A percentile compares a stretch with the other conserved stretches of the same genome.
Evolutionary conservation across 768 basidiomycete species (phyloP).

Genomic region (Cyclocybe aegerita): DNA sequence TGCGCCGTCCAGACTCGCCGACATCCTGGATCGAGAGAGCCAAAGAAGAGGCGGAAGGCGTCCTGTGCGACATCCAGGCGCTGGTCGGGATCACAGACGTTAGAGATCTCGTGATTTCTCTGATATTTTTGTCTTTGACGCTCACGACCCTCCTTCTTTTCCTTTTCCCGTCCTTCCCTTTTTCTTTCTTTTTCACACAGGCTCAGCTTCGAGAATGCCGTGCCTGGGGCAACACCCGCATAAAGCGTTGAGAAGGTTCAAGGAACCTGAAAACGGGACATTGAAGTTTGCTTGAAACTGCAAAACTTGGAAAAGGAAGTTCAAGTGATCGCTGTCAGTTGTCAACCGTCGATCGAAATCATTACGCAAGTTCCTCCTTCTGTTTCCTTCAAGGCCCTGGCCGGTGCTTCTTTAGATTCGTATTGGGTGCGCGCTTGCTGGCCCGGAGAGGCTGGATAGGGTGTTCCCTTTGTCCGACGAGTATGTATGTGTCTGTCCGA

Average conservation of each 20-base stretch:
- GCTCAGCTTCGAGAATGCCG: slow-evolving; percentile 9
- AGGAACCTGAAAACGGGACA: too few species aligned
- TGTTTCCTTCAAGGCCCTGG: too few species aligned
- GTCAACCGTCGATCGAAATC: too few species aligned
- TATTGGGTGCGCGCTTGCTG: too few species aligned
- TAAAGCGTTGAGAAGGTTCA: not conserved
- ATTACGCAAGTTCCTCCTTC: too few species aligned
- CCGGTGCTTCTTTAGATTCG: too few species aligned
- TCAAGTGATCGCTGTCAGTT: too few species aligned
- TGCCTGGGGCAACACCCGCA: slow-evolving; percentile 3
- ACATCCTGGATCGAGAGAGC: slow-evolving; percentile 18
- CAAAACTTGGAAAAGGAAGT: too few species aligned
- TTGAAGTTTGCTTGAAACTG: not conserved
- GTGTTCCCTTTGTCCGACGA: too few species aligned
- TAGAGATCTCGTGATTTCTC: slow-evolving; percentile 9
- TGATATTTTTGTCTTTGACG: not conserved
- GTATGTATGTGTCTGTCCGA: too few species aligned
- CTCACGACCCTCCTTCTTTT: not conserved
- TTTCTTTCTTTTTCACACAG: not conserved
- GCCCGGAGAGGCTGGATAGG: too few species aligned
- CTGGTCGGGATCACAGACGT: slow-evolving; percentile 36
- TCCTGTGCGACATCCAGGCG: slow-evolving; percentile 36
- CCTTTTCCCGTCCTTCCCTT: not conserved
- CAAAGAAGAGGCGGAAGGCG: slow-evolving; percentile 31
- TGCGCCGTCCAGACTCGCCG: not conserved